These are phyloP conservation scores for Xylaria castorea DNA, from an alignment of 495 filamentous ascomycete species.

Conservation along the genomic window DNA sequence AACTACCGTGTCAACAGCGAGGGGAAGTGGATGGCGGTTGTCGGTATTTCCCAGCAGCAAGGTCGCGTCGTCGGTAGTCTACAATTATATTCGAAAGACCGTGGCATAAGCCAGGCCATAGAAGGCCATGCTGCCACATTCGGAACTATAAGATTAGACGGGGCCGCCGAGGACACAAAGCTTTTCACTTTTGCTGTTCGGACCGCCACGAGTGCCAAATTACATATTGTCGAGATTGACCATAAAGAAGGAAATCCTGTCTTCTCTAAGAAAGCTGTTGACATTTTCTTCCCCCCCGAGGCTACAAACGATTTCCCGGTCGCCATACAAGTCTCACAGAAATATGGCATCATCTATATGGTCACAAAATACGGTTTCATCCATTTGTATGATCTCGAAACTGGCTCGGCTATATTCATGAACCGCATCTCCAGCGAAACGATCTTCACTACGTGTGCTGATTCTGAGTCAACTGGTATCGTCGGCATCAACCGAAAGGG, in stretches of 20 bases:
- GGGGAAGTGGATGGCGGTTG: slow-evolving; percentile 97
- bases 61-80: slow-evolving; percentile 94
- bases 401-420: slow-evolving; percentile 98
- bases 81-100: slow-evolving; percentile 95
- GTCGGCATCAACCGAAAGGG: slow-evolving; percentile 97
- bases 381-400: slow-evolving; percentile 97
- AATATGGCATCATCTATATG: slow-evolving; percentile 94
- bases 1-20: slow-evolving; percentile 97
- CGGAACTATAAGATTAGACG: slow-evolving; percentile 85
- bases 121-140: slow-evolving; percentile 98
- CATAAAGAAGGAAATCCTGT: slow-evolving; percentile 84
- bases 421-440: slow-evolving; percentile 99
- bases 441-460: slow-evolving; percentile 91
- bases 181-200: slow-evolving; percentile 97
- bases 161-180: slow-evolving; percentile 87
- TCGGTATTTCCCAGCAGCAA: slow-evolving; percentile 92
- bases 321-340: slow-evolving; percentile 94
- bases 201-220: slow-evolving; percentile 84
- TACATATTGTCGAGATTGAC: slow-evolving; percentile 98
- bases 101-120: slow-evolving; percentile 96
- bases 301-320: slow-evolving; percentile 97
- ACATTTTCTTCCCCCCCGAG: slow-evolving; percentile 96
- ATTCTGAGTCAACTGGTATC: slow-evolving; percentile 83
- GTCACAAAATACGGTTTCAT: slow-evolving; percentile 99
- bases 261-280: slow-evolving; percentile 93